Conservation (phyloP, 768 basidiomycete species). For the Pisolithus albus region DNA sequence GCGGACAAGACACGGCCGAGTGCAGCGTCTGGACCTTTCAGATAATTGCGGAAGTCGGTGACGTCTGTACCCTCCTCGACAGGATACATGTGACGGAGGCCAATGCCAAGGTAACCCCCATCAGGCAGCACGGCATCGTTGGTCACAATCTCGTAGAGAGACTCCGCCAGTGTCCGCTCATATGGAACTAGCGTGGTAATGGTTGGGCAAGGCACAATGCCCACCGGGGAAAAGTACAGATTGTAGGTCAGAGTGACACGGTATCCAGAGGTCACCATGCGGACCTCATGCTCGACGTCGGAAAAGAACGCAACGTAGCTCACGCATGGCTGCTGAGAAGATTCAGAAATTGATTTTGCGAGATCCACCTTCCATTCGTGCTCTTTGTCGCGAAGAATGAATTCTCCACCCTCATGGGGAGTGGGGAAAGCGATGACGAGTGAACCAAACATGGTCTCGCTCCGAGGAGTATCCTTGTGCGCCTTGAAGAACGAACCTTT, state of each 20-base stretch:
- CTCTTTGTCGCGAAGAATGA: too few relatives aligned
- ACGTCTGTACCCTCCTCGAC: too few relatives aligned
- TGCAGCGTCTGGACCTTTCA: too few relatives aligned
- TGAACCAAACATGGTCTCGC: conserved; percentile 43
- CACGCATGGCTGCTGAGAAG: conserved; percentile 12
- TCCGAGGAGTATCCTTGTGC: conserved; percentile 43
- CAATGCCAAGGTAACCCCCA: too few relatives aligned
- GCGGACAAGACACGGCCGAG: too few relatives aligned
- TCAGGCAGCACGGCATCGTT: too few relatives aligned
- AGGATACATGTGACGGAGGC: too few relatives aligned
- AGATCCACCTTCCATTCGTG: conserved; percentile 26
- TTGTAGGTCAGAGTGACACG: conserved; percentile 40
- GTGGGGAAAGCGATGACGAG: conserved; percentile 47
- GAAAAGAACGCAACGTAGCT: conserved; percentile 37
- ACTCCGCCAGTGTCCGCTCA: neutral
- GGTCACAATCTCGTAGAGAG: too few relatives aligned
- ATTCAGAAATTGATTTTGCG: conserved; percentile 14
- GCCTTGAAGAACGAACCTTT: conserved; percentile 43
- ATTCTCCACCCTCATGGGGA: conserved; percentile 33
- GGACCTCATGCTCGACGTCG: conserved; percentile 40
- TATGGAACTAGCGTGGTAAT: neutral
- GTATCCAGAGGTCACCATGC: conserved; percentile 32
- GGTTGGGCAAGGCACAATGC: neutral
- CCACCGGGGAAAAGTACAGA: conserved; percentile 18
- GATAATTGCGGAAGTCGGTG: too few relatives aligned